Percentiles rank a stretch among this genome's conserved stretches.
Conservation (phyloP, 495 filamentous ascomycete genomes). For the Aspergillus haitiensis region DNA sequence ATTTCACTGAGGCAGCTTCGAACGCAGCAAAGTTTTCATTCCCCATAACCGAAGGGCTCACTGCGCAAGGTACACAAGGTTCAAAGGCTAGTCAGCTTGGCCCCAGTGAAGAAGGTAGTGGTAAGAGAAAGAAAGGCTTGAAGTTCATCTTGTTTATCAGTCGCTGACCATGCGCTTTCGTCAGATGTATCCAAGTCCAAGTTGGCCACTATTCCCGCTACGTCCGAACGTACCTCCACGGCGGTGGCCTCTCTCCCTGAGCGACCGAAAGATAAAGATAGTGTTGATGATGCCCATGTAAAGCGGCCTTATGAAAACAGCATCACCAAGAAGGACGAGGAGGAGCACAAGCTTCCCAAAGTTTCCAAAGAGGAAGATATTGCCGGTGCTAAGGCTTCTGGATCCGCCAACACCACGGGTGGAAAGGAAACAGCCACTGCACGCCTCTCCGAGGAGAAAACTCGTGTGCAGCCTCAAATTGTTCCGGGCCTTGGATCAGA, state of each 20-base stretch:
- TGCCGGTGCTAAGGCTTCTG: constrained; percentile 5
- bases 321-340: constrained; percentile 19
- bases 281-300: constrained; percentile 20
- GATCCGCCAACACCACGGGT: constrained; percentile 2
- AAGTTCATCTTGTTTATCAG: not conserved
- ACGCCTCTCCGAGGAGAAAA: constrained; percentile 1
- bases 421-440: constrained; percentile 8
- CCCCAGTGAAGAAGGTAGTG: constrained; percentile 19
- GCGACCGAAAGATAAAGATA: constrained; percentile 31
- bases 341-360: constrained; percentile 30
- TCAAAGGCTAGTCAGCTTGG: constrained; percentile 28
- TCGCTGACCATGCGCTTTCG: not conserved
- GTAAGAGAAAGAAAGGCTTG: constrained; percentile 17
- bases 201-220: not conserved
- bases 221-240: constrained; percentile 16
- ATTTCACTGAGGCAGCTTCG: constrained; percentile 25
- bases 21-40: constrained; percentile 19
- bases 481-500: constrained; percentile 25
- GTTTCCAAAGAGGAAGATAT: constrained; percentile 28
- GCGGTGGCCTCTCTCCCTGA: constrained; percentile 31
- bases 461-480: constrained; percentile 23
- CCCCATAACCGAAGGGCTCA: constrained; percentile 18
- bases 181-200: constrained; percentile 10
- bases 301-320: constrained; percentile 32
- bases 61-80: constrained; percentile 29